A percentile compares a stretch with the other conserved stretches of the same genome.
These are phyloP conservation scores for Hypoxylon subgilvum DNA, from an alignment of 495 filamentous ascomycete genomes.

Conservation along the genomic window DNA sequence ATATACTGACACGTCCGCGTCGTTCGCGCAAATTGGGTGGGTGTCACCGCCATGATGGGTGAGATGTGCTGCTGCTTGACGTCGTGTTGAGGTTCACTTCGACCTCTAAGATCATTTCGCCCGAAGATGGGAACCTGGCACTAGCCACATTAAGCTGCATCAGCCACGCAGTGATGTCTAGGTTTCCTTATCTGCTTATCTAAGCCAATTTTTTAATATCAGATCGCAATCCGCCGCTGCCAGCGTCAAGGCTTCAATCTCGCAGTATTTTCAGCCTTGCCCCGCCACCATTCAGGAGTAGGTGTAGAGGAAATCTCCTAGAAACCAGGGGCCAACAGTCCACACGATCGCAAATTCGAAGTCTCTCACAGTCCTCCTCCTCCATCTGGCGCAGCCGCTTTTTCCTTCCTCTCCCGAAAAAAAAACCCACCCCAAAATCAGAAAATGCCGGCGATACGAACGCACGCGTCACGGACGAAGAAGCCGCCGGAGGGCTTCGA, in stretches of 20 bases:
- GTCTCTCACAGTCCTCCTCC: no score
- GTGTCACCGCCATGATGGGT: slow-evolving; percentile 70
- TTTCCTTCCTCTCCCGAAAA: neutral
- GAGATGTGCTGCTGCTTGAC: slow-evolving; percentile 26
- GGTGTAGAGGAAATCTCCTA: slow-evolving; percentile 1
- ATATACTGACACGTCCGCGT: slow-evolving; percentile 83
- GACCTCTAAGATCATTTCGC: slow-evolving; percentile 22
- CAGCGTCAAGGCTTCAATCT: slow-evolving; percentile 23
- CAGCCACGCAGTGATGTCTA: no score
- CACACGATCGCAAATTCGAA: neutral
- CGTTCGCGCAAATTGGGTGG: slow-evolving; percentile 87
- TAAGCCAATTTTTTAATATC: no score
- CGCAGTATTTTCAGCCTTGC: slow-evolving; percentile 29
- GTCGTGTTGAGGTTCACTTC: slow-evolving; percentile 34
- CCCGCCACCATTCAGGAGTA: slow-evolving; percentile 31
- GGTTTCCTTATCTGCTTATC: no score
- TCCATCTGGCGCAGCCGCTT: no score
- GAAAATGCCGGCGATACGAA: slow-evolving; percentile 84
- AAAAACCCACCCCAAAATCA: neutral
- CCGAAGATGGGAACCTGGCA: slow-evolving; percentile 22
- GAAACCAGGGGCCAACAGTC: neutral
- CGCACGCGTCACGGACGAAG: slow-evolving; percentile 67
- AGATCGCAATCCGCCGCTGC: no score
- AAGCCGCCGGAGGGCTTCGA: slow-evolving; percentile 93
- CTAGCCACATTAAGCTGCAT: slow-evolving; percentile 10